Percentiles rank a stretch among this genome's conserved stretches.
phyloP scores from a whole-genome alignment of 345 rosid species.

The Acer negundo region DNA sequence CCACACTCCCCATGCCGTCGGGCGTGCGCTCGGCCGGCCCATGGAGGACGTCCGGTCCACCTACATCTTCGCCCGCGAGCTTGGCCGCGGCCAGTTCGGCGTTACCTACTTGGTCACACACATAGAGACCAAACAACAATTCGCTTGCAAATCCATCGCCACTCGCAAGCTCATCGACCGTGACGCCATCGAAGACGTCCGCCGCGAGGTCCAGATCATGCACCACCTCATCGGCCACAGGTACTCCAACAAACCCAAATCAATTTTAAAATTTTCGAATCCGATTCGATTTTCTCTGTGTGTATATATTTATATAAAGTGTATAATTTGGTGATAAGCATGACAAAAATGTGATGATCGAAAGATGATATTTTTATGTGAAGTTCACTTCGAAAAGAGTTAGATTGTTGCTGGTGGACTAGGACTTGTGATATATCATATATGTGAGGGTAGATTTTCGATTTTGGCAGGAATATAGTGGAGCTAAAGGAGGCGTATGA shows the following conservation, averaged over 20 bases:
- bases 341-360: no score
- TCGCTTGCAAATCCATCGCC: conserved; percentile 94
- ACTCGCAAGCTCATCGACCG: conserved; percentile 71
- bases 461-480: conserved; percentile 66
- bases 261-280: no score
- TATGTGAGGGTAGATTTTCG: not conserved
- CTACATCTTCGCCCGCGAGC: conserved; percentile 76
- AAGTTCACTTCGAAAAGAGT: no score
- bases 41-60: conserved; percentile 71
- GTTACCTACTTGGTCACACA: conserved; percentile 81
- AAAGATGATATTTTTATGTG: not conserved
- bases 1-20: conserved; percentile 37
- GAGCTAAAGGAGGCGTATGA: conserved; percentile 93
- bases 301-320: no score
- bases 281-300: no score
- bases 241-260: no score
- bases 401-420: not conserved
- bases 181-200: conserved; percentile 88
- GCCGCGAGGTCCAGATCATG: conserved; percentile 99
- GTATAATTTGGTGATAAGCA: no score
- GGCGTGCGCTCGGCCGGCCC: conserved; percentile 83
- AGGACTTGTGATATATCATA: not conserved
- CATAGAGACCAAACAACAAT: conserved; percentile 63
- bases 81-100: conserved; percentile 96
- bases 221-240: conserved; percentile 94